Conservation (phyloP, 2,329 filamentous ascomycete genomes). For the Colletotrichum salicis region DNA sequence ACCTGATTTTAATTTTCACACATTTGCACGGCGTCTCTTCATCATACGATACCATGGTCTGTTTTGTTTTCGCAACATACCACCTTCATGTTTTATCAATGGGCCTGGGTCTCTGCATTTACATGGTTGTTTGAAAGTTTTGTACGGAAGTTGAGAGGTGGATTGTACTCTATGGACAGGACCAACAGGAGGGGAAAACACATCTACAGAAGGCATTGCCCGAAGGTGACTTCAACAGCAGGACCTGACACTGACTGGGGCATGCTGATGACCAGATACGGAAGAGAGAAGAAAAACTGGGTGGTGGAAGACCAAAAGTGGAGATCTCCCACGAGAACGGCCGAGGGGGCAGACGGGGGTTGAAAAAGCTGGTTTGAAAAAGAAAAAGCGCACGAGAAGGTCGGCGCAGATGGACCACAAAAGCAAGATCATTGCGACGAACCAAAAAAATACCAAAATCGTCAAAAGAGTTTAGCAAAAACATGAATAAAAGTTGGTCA, state of each 20-base stretch:
- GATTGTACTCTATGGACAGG: slow-evolving; percentile 32
- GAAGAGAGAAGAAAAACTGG: background rate
- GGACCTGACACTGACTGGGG: slow-evolving; percentile 22
- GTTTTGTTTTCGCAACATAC: slow-evolving; percentile 34
- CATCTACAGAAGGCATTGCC: slow-evolving; percentile 29
- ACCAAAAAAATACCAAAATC: slow-evolving; percentile 31
- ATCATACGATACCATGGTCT: slow-evolving; percentile 39
- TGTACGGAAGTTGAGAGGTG: slow-evolving; percentile 2
- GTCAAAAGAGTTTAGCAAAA: slow-evolving; percentile 34
- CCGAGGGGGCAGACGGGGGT: background rate
- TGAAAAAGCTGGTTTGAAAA: slow-evolving; percentile 21
- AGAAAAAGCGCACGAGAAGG: background rate
- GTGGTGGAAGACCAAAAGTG: slow-evolving; percentile 28
- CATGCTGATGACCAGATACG: slow-evolving; percentile 1
- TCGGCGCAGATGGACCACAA: slow-evolving; percentile 13
- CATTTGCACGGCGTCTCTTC: slow-evolving; percentile 35
- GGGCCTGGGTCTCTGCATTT: slow-evolving; percentile 26
- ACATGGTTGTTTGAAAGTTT: slow-evolving; percentile 20
- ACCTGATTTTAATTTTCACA: slow-evolving; percentile 25
- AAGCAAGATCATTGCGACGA: slow-evolving; percentile 18
- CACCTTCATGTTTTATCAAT: slow-evolving; percentile 33
- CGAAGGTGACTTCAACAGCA: slow-evolving; percentile 35
- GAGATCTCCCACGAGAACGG: slow-evolving; percentile 18
- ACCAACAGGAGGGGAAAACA: slow-evolving; percentile 7
- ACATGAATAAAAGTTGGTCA: slow-evolving; percentile 35